A percentile compares a stretch with the other conserved stretches of the same genome.
Conservation (phyloP, 1,284 basidiomycete species). For the Rhodotorula sp. region DNA sequence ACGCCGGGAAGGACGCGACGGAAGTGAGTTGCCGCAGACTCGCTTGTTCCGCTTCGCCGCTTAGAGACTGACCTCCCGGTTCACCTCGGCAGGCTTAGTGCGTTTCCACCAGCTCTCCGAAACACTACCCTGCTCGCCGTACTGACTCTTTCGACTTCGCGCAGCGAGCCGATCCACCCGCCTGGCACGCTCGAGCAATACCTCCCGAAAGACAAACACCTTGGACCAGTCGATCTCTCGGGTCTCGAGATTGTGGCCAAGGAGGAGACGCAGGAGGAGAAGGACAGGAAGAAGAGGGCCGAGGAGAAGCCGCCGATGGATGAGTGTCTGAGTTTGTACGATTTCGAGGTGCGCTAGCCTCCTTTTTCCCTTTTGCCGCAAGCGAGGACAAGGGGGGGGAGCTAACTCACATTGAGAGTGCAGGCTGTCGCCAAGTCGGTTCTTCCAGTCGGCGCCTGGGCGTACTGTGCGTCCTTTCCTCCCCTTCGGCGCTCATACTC, state of each 20-base stretch:
- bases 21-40: slow-evolving; percentile 13
- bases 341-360: slow-evolving; percentile 69
- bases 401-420: neutral
- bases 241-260: slow-evolving; percentile 58
- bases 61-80: neutral
- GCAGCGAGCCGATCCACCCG: slow-evolving; percentile 67
- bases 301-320: slow-evolving; percentile 64
- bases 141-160: slow-evolving; percentile 12
- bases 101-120: neutral
- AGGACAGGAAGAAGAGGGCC: slow-evolving; percentile 54
- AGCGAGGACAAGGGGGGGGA: neutral
- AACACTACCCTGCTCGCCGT: too few species aligned
- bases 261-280: slow-evolving; percentile 62
- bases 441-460: slow-evolving; percentile 79
- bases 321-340: slow-evolving; percentile 81
- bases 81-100: slow-evolving; percentile 12
- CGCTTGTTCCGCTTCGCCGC: neutral
- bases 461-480: slow-evolving; percentile 69
- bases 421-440: slow-evolving; percentile 69
- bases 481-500: neutral
- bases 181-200: slow-evolving; percentile 78
- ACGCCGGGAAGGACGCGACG: slow-evolving; percentile 76
- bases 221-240: slow-evolving; percentile 66
- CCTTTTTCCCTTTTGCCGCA: too few species aligned
- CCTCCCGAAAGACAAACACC: slow-evolving; percentile 70